Base-by-base conservation (phyloP, 2,329 filamentous ascomycete genomes). In the Neofusicoccum laricinum region DNA sequence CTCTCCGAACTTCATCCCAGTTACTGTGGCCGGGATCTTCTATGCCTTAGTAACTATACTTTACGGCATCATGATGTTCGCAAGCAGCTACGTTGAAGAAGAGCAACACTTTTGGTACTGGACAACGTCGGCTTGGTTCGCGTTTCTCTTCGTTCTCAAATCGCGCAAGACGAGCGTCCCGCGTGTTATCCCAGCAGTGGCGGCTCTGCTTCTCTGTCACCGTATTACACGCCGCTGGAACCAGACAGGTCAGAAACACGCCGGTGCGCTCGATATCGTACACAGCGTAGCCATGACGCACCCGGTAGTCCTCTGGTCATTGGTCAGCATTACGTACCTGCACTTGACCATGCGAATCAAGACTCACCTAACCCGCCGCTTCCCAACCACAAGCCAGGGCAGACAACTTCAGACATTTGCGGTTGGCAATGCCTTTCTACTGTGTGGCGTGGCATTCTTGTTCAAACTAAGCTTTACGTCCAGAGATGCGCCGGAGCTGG, bases 71-170 rank as follows among this genome's bases (percentile, higher is more conserved):
- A 96, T 97, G 87, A 98, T 98, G 93, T 98, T 98, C 78, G 94
- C 93, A 10, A 97, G 92, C 74, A 98, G 93, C 72, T 99, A 95
- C 75, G 92, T 99, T 2, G 95, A 99, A 77, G 95, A 99, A 78
- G 95, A 99, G 76, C 95, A 99, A 57, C 92, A 98, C 69, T 97
- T 97, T 75, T 99, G 95, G 95, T 98, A 99, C 78, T 98, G 94
- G 93, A 79, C 87, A 1, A 85, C 89, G 0, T 88, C 90, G 0
- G 85, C 86, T 6, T 96, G 91, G 91, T 77, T 82, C 49, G 75
- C 81, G 64, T 80, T 80, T 65, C 74, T 87, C 12, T 80, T 82
- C 68, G 67, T 80, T 43, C 71, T 66, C 72, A 77, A 41, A 64
- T 48, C 50, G 3, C 30, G 62, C 4, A 64, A 50, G 63, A 64